Evolutionary conservation across 1,139 yeast species (phyloP), one percentile per base, ranked within the genome.

Genomic region (Candida neerlandica): DNA sequence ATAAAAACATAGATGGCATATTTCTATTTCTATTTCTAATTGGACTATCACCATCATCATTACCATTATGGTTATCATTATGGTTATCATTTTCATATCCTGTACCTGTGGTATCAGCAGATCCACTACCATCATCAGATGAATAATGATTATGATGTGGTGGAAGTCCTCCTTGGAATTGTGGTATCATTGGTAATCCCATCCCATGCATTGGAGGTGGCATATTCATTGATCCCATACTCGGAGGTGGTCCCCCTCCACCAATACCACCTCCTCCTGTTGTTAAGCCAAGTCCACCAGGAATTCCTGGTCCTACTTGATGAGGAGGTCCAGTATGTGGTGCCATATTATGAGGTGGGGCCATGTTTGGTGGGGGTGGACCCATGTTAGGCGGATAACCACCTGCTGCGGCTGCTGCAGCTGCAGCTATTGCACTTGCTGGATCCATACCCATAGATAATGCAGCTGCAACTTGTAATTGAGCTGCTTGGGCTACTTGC

Each of bases 401-500:
- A 5, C 64, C 66, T 15, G 57, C 62, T 27, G 64, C 63, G 21
- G 65, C 61, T 15, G 65, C 64, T 15, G 63, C 62, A 1, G 66
- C 67, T 10, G 62, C 64, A 2, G 66, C 65, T 39, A 61, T 56
- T 41, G 72, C 65, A 56, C 62, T 57, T 12, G 66, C 62, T n/a
- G 73, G 72, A 53, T 69, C 73, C 58, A 69, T 58, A 5, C 73
- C 74, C 70, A 69, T 67, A 3, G 72, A 66, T 43, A 68, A 53
- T 3, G 75, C 71, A 16, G 70, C 69, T 3, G 70, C 71, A 2
- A 71, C 71, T 54, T 69, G 73, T 44, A 68, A 53, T 48, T 68
- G 73, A 2, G 71, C 73, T 1, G 70, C 72, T 42, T 53, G 55
- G 14, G 67, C 68, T 9, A 56, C 66, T 46, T 67, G 71, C 12